These are phyloP conservation scores for Raddia guianensis DNA, from an alignment of 176 grass and related monocot species.

Conservation along the genomic window DNA sequence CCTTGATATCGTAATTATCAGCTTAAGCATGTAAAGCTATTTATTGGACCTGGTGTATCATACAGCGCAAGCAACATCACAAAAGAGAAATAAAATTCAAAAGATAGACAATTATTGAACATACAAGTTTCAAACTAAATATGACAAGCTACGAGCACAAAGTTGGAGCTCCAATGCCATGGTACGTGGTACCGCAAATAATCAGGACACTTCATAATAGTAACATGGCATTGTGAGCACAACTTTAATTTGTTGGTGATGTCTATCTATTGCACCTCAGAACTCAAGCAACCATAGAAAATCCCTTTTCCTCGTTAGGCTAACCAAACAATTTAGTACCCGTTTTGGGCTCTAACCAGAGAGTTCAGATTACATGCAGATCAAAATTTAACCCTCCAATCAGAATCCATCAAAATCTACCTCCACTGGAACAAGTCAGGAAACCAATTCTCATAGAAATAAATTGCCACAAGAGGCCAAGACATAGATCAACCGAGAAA, in stretches of 20 bases:
- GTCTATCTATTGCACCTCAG: background rate
- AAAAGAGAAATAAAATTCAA: constrained; percentile 22
- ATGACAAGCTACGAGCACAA: background rate
- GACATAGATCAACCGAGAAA: background rate
- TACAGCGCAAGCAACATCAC: constrained; percentile 16
- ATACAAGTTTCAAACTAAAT: constrained; percentile 2
- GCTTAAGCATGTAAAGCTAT: constrained; percentile 29
- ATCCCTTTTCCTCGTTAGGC: background rate
- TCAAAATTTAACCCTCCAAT: background rate
- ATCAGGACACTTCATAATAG: constrained; percentile 7
- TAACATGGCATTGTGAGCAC: background rate
- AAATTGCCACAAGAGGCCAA: background rate
- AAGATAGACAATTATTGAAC: background rate
- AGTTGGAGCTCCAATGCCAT: background rate
- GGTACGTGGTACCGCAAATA: background rate
- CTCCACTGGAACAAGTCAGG: background rate
- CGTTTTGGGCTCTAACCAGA: background rate
- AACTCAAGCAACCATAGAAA: background rate
- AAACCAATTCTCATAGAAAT: background rate
- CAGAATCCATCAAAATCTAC: background rate
- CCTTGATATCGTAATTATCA: constrained; percentile 15
- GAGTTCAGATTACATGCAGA: background rate
- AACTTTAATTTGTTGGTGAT: background rate
- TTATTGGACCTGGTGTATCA: constrained; percentile 26
- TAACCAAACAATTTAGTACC: background rate